These are phyloP conservation scores for Serendipita vermifera DNA, from an alignment of 768 basidiomycete genomes.

Conservation along the genomic window DNA sequence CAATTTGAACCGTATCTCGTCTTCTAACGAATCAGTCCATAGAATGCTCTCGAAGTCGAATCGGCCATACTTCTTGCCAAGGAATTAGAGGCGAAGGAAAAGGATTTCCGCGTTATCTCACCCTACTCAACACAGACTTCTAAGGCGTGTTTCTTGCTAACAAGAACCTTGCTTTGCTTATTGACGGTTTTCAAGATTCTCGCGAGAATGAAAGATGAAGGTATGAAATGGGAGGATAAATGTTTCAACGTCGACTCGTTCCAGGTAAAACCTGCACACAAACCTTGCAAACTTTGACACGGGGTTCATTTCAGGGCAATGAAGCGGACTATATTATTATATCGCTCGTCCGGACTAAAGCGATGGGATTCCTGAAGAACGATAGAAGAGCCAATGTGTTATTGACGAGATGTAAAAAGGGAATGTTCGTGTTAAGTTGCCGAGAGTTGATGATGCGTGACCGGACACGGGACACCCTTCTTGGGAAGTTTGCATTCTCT, in stretches of 20 bases:
- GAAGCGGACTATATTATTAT: conserved; percentile 68
- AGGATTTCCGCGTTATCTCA: conserved; percentile 53
- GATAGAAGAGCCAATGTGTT: conserved; percentile 71
- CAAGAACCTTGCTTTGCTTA: no score
- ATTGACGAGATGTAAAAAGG: conserved; percentile 65
- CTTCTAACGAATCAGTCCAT: background rate
- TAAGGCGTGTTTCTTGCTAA: no score
- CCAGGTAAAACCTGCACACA: conserved; percentile 31
- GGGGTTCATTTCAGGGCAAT: conserved; percentile 41
- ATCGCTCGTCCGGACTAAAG: conserved; percentile 50
- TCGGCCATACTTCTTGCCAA: conserved; percentile 44
- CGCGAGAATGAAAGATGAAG: conserved; percentile 31
- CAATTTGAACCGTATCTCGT: conserved; percentile 2
- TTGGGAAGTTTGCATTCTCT: conserved; percentile 27
- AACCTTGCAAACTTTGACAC: conserved; percentile 9
- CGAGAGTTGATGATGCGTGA: conserved; percentile 42
- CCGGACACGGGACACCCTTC: conserved; percentile 35
- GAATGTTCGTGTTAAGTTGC: conserved; percentile 64
- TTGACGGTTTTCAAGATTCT: no score
- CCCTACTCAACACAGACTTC: conserved; percentile 68
- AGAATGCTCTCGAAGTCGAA: conserved; percentile 52
- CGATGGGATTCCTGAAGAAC: conserved; percentile 55
- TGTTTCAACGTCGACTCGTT: conserved; percentile 71
- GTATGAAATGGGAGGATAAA: conserved; percentile 40
- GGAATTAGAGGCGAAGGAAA: conserved; percentile 36